A percentile compares a stretch with the other conserved stretches of the same genome.
Evolutionary conservation across 2,329 filamentous ascomycete species (phyloP).

Genomic region (Metarhizium humberi): DNA sequence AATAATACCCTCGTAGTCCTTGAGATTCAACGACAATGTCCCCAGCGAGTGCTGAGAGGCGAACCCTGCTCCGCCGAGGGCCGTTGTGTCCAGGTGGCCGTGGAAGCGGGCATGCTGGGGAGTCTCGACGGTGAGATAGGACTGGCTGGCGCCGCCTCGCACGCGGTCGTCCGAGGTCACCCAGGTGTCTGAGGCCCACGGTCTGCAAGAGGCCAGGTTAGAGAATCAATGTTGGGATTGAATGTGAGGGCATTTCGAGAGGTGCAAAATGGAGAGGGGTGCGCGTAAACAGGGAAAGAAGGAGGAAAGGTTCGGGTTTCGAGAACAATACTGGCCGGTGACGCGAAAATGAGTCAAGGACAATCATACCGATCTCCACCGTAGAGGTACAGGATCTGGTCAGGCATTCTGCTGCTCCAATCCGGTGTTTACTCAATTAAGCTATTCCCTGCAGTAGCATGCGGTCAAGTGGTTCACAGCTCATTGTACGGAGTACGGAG

Average conservation of each 20-base stretch:
- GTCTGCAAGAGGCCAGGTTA: conserved; percentile 26
- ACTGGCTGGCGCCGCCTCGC: conserved; percentile 60
- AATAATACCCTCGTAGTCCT: conserved; percentile 50
- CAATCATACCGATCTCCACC: conserved; percentile 29
- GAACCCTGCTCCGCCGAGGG: conserved; percentile 73
- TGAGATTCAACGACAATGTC: conserved; percentile 53
- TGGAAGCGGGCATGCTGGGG: conserved; percentile 46
- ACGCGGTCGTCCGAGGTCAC: conserved; percentile 65
- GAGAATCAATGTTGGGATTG: not conserved
- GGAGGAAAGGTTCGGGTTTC: not conserved
- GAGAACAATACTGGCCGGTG: not conserved
- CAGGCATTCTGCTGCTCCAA: conserved; percentile 7
- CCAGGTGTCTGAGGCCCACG: conserved; percentile 55
- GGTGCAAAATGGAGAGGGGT: not conserved
- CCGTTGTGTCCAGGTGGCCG: conserved; percentile 62
- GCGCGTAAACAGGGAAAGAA: not conserved
- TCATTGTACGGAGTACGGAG: no score
- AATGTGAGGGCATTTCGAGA: not conserved
- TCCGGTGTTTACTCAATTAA: not conserved
- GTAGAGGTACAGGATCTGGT: conserved; percentile 25
- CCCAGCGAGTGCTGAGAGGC: conserved; percentile 65
- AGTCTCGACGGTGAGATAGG: conserved; percentile 31
- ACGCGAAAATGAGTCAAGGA: not conserved
- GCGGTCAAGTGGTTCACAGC: no score
- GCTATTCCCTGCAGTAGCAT: not conserved